Conservation (phyloP, 1,139 yeast species). For the Debaryomycetaceae sp. region DNA sequence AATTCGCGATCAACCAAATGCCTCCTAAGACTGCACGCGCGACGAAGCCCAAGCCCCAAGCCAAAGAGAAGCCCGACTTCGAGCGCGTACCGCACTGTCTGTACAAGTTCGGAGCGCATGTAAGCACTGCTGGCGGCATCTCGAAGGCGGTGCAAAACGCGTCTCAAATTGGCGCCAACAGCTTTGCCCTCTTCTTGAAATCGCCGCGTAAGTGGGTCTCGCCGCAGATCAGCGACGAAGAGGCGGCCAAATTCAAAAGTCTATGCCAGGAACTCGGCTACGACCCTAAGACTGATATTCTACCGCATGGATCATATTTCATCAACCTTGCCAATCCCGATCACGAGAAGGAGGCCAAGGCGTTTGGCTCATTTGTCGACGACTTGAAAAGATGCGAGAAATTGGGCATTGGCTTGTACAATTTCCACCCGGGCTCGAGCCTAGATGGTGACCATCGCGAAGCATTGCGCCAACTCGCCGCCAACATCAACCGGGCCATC, state of each 20-base stretch:
- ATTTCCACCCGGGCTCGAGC: slow-evolving; percentile 94
- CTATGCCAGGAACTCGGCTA: slow-evolving; percentile 56
- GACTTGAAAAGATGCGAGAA: slow-evolving; percentile 84
- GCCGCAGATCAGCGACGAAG: slow-evolving; percentile 69
- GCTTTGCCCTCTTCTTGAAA: slow-evolving; percentile 87
- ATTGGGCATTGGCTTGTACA: slow-evolving; percentile 78
- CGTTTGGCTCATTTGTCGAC: slow-evolving; percentile 77
- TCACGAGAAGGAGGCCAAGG: slow-evolving; percentile 67
- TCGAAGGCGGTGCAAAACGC: slow-evolving; percentile 77
- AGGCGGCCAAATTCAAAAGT: slow-evolving; percentile 63
- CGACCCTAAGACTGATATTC: slow-evolving; percentile 68
- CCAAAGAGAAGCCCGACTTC: slow-evolving; percentile 2
- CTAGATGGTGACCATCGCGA: slow-evolving; percentile 64
- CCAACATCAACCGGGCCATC: slow-evolving; percentile 74
- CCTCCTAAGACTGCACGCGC: slow-evolving; percentile 2
- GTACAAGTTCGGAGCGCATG: slow-evolving; percentile 78
- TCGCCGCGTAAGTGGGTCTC: slow-evolving; percentile 91
- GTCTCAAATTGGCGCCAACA: slow-evolving; percentile 69
- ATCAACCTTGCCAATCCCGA: slow-evolving; percentile 93
- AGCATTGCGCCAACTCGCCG: slow-evolving; percentile 67
- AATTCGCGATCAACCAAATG: too few species aligned
- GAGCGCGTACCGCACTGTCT: slow-evolving; percentile 11
- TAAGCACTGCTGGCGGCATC: slow-evolving; percentile 67
- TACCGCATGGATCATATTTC: slow-evolving; percentile 94
- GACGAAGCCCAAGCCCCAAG: slow-evolving; percentile 4